Conservation (phyloP, 2,329 filamentous ascomycete genomes). For the Pseudopyricularia javanii region DNA sequence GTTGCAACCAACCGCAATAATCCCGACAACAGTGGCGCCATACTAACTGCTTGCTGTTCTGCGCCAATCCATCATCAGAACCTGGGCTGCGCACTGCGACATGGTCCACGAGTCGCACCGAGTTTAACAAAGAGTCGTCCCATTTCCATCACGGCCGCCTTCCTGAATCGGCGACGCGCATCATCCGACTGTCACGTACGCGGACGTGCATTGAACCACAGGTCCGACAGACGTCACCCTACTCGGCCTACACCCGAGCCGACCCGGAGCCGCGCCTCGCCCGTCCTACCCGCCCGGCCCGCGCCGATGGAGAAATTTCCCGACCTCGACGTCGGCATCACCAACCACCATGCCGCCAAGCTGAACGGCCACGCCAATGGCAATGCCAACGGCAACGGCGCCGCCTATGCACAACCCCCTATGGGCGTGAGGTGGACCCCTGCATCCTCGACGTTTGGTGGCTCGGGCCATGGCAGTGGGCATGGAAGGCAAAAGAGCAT, state of each 20-base stretch:
- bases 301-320: constrained; percentile 43
- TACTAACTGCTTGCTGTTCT: neutral
- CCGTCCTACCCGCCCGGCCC: neutral
- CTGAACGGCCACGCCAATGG: constrained; percentile 16
- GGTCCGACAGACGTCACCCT: neutral
- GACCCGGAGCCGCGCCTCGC: neutral
- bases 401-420: constrained; percentile 7
- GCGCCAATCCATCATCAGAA: neutral
- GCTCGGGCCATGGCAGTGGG: constrained; percentile 19
- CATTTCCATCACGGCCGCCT: neutral
- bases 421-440: neutral
- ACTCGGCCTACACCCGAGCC: neutral
- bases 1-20: too few species aligned
- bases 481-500: constrained; percentile 76
- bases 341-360: constrained; percentile 6
- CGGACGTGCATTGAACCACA: neutral
- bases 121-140: neutral
- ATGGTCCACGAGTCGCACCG: neutral
- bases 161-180: neutral
- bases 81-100: neutral
- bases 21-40: too few species aligned
- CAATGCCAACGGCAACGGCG: constrained; percentile 3
- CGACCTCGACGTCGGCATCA: constrained; percentile 30
- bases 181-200: neutral
- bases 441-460: constrained; percentile 15